Base-by-base conservation (phyloP, 2,329 filamentous ascomycete species). In the Xylaria sp. region DNA sequence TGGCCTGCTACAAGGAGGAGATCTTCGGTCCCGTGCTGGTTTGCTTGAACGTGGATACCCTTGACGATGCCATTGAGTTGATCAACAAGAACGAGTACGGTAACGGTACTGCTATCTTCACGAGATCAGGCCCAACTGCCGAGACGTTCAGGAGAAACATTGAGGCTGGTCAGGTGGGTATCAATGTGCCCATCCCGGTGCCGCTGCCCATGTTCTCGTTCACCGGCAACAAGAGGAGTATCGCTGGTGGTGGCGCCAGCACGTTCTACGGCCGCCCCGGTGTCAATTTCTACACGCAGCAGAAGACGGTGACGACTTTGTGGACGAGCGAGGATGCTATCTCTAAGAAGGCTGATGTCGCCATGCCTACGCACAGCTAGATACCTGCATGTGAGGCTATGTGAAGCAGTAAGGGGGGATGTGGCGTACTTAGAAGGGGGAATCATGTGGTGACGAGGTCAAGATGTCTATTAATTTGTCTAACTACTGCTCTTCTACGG, bases 211-310 rank as follows among this genome's bases (percentile, higher is more conserved):
- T 88, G 81, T 89, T 88, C 76, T 86, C 83, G 58, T 89, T 89
- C 73, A 89, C 86, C 34, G 86, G 85, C 50, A 89, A 89, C 79
- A 93, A 99, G 87, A 92, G 89, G 82, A 91, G 87, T 70, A 82
- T 97, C 59, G 94, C 94, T 0, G 94, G 93, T 57, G 92, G 92
- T 55, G 93, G 94, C 62, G 89, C 90, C 44, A 96, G 85, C 78
- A 96, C 92, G 13, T 97, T 99, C 74, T 99, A 99, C 76, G 94
- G 94, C 66, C 89, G 90, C 76, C 91, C 92, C 0, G 94, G 93
- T 23, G 77, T 99, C 73, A 87, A 90, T 72, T 99, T 99, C 74
- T 97, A 96, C 76, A 99, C 94, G 2, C 94, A 97, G 78, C 84
- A 90, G 72, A 97, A 99, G 89, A 99, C 94, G 2, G 94, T 99